These are phyloP conservation scores for Penicillium hesseltinei DNA, from an alignment of 2,329 filamentous ascomycete genomes.

Conservation along the genomic window DNA sequence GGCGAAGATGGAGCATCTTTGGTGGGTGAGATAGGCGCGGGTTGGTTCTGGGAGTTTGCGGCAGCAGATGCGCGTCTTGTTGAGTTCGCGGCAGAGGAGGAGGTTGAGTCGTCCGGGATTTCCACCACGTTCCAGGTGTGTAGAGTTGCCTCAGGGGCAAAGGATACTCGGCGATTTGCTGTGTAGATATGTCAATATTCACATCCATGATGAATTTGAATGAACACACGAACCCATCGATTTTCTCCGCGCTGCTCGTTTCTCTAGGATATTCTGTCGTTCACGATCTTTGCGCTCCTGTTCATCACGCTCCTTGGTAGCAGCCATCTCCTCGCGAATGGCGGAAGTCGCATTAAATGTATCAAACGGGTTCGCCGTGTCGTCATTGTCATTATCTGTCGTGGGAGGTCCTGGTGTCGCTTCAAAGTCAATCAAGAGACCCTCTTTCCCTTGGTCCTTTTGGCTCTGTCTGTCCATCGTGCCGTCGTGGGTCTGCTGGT, in stretches of 20 bases:
- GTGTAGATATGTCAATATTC: constrained; percentile 19
- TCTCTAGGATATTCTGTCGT: constrained; percentile 61
- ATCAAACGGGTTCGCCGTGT: constrained; percentile 50
- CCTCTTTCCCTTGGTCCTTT: constrained; percentile 24
- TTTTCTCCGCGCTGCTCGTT: constrained; percentile 85
- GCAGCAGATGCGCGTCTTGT: constrained; percentile 70
- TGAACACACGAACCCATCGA: constrained; percentile 61
- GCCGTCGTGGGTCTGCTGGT: constrained; percentile 19
- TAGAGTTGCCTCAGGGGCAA: constrained; percentile 92
- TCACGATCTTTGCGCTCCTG: constrained; percentile 59
- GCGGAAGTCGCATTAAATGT: constrained; percentile 42
- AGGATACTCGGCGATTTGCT: constrained; percentile 89
- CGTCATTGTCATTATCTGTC: constrained; percentile 41
- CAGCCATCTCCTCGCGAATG: constrained; percentile 55
- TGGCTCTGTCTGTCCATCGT: constrained; percentile 13
- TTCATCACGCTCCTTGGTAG: constrained; percentile 67
- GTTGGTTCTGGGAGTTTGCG: constrained; percentile 36
- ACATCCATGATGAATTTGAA: not conserved
- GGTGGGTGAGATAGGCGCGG: constrained; percentile 44
- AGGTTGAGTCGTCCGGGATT: constrained; percentile 81
- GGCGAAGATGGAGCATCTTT: constrained; percentile 62
- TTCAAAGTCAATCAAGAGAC: constrained; percentile 45
- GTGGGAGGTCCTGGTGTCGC: constrained; percentile 36
- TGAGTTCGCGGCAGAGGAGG: constrained; percentile 69
- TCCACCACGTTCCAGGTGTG: constrained; percentile 97